Evolutionary conservation across 495 filamentous ascomycete species (phyloP), one percentile per base, ranked within the genome.

Genomic region (Penicillium desertorum): DNA sequence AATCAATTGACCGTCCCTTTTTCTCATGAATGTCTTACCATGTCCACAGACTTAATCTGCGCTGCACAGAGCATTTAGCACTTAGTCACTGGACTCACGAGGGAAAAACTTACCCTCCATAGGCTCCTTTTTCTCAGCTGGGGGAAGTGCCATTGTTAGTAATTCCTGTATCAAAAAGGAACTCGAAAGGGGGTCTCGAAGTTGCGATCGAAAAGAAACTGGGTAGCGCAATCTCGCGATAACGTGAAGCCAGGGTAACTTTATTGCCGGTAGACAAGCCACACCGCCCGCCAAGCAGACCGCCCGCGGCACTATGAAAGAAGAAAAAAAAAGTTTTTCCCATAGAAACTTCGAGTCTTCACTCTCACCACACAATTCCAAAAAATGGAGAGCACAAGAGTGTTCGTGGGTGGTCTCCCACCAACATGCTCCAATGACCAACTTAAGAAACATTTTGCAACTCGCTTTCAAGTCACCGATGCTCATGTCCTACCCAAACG

Each of bases 11-110:
- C 7, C 5, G 41, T 27, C 4, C 6, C 19, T 19, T 16, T 23
- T 10, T 19, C 9, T 20, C 11, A 19, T 39, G 34, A 19, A 36
- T 51, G 27, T 57, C 77, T 70, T 83, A 98, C 94, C 94, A 98
- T 98, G 64, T 98, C 94, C 49, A 90, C 93, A 52, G 92, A 96
- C 79, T 98, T 98, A 71, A 98, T 86, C 72, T 94, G 90, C 54
- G 89, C 94, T 98, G 68, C 53, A 67, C 20, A 52, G 19, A 36
- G 46, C 43, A 29, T 64, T 78, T 73, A 81, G 74, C 56, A 45
- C 27, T 27, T 43, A 43, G 23, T 10, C 41, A 53, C 19, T 42
- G 48, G 53, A 48, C 51, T 37, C 32, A 30, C 39, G 29, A 43
- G 12, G 27, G 46, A n/a, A 8, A 25, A 16, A 64, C 83, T 65